Base-by-base conservation (phyloP, 2,329 filamentous ascomycete species). In the Apiospora arundinis region DNA sequence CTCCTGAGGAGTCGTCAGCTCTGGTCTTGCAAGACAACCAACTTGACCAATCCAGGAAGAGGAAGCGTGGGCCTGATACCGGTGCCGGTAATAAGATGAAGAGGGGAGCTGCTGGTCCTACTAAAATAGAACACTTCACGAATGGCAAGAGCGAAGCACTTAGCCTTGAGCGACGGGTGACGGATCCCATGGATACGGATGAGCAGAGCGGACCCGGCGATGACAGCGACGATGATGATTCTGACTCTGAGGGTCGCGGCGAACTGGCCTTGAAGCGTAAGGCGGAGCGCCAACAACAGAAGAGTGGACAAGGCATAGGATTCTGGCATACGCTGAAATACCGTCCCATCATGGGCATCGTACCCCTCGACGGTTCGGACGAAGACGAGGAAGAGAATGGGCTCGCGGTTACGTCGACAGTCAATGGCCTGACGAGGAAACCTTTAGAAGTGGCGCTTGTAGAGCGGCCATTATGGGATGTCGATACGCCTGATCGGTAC, bases 261-360 rank as follows among this genome's bases (percentile, higher is more conserved):
- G 79, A 81, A 42, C 72, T 81, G 25, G 77, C 77, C 9, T 72
- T 79, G 37, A 74, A 79, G n/a, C 77, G 79, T 18, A 75, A 74
- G 46, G 73, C 74, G 40, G 75, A 80, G 60, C 78, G 75, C 67
- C 77, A 77, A 46, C 76, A 48, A 75, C 78, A 21, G 69, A 77
- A 40, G 73, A 71, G 68, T 69, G 70, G 70, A 70, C 74, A 74
- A 68, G 76, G 70, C 71, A 76, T 76, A 72, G 76, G 72, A 8
- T 89, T 85, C 83, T 98, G 95, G 94, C 90, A 92, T 79, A 97
- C 95, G 6, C 95, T 93, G 86, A 97, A 97, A 82, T 99, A 98
- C 82, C 89, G 95, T 72, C 93, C 95, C n/a, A 95, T 99, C 76
- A 85, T 99, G 73, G 96, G 95, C 70, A 83, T 91, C 48, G 87